Evolutionary conservation across 1,284 basidiomycete genomes (phyloP).

Genomic region (Rhodotorula sp.): DNA sequence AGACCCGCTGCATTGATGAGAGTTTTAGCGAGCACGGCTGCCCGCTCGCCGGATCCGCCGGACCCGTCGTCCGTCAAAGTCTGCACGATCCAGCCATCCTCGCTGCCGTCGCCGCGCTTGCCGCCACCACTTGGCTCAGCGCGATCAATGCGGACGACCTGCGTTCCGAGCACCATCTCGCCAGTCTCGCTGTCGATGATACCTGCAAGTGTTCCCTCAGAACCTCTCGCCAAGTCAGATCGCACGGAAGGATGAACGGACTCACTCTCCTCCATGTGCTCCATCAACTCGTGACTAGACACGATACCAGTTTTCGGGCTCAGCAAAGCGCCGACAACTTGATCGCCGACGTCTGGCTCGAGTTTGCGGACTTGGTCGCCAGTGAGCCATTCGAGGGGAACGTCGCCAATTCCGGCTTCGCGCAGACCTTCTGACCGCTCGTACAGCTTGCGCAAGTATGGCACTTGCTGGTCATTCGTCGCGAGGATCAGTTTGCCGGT

Average conservation of each 20-base stretch:
- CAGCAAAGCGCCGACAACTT: constrained; percentile 71
- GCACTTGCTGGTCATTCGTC: constrained; percentile 58
- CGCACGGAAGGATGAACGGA: too few relatives aligned
- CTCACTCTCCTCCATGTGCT: constrained; percentile 38
- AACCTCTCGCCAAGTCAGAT: too few relatives aligned
- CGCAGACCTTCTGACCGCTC: constrained; percentile 53
- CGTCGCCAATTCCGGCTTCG: constrained; percentile 45
- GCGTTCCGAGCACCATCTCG: constrained; percentile 75
- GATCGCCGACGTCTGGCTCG: constrained; percentile 74
- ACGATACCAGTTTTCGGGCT: constrained; percentile 88
- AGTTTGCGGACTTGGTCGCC: constrained; percentile 69
- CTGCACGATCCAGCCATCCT: constrained; percentile 59
- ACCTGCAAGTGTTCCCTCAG: constrained; percentile 54
- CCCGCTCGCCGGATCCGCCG: constrained; percentile 50
- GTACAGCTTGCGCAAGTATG: constrained; percentile 69
- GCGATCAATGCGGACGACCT: constrained; percentile 83
- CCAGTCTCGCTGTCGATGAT: constrained; percentile 68
- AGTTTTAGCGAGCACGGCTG: constrained; percentile 75
- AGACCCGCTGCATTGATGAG: constrained; percentile 88
- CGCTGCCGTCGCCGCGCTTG: constrained; percentile 39
- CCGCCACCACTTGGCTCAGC: constrained; percentile 44
- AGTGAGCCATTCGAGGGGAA: constrained; percentile 68
- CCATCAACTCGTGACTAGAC: constrained; percentile 66
- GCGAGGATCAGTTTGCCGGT: constrained; percentile 88
- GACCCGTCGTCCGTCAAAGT: constrained; percentile 46